These are phyloP conservation scores for Chlamydomonas urium DNA, from an alignment of 139 green algal species.

Conservation along the genomic window DNA sequence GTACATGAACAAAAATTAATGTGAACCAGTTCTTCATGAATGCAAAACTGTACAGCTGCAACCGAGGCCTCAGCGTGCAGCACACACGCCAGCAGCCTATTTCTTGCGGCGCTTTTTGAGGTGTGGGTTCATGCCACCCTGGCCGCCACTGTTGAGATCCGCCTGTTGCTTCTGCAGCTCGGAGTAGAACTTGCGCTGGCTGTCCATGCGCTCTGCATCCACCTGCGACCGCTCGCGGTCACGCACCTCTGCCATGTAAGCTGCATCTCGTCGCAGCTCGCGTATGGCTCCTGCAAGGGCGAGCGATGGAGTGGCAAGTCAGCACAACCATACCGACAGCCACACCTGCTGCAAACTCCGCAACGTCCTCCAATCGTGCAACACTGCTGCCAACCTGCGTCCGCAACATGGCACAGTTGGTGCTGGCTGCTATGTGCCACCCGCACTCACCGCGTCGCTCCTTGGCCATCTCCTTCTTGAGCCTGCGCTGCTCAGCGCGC, in stretches of 20 bases:
- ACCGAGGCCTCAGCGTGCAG: no score
- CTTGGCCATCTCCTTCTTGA: constrained; percentile 64
- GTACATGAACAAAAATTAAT: no score
- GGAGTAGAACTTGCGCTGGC: constrained; percentile 35
- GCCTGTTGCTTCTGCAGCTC: constrained; percentile 67
- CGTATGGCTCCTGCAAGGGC: constrained; percentile 54
- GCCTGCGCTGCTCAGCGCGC: constrained; percentile 49
- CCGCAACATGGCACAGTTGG: no score
- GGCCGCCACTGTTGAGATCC: constrained; percentile 80
- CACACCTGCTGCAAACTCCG: no score
- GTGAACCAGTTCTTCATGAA: no score
- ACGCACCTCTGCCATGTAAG: constrained; percentile 62
- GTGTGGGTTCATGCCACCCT: constrained; percentile 82
- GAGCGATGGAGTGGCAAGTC: no score
- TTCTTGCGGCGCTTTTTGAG: constrained; percentile 47
- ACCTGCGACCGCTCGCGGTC: constrained; percentile 44
- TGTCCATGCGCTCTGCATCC: constrained; percentile 43
- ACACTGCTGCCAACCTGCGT: no score
- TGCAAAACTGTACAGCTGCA: no score
- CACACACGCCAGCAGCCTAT: no score
- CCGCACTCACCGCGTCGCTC: constrained; percentile 66
- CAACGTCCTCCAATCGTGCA: no score
- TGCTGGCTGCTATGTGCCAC: no score
- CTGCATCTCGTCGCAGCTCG: constrained; percentile 86
- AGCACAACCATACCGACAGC: no score